phyloP scores from a whole-genome alignment of 352 stramenopile genomes.

The Pythium sukuiense region DNA sequence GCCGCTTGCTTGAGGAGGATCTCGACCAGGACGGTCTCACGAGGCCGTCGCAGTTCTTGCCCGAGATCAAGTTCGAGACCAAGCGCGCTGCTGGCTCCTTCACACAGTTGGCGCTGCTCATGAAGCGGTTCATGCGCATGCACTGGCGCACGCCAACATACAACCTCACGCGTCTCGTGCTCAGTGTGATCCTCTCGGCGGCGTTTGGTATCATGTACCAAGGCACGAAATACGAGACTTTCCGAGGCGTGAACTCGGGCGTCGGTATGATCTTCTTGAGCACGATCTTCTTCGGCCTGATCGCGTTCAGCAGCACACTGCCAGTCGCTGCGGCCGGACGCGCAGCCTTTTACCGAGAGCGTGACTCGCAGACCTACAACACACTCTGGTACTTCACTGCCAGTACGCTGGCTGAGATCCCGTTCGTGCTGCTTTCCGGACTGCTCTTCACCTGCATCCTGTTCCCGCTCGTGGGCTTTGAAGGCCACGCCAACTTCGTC shows the following conservation, averaged over 20 bases:
- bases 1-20: conserved; percentile 42
- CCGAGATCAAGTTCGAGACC: conserved; percentile 41
- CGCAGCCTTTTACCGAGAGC: conserved; percentile 61
- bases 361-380: conserved; percentile 71
- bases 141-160: conserved; percentile 62
- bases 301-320: conserved; percentile 62
- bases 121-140: conserved; percentile 36
- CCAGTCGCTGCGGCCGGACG: conserved; percentile 69
- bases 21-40: conserved; percentile 46
- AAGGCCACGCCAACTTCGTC: conserved; percentile 38
- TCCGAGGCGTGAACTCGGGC: conserved; percentile 41
- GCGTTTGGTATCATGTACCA: conserved; percentile 79
- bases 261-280: conserved; percentile 86
- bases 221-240: conserved; percentile 44
- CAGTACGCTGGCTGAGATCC: conserved; percentile 77
- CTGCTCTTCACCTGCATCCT: conserved; percentile 57
- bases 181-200: conserved; percentile 60
- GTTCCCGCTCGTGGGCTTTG: conserved; percentile 58
- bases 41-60: conserved; percentile 34
- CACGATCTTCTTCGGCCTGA: conserved; percentile 78
- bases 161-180: conserved; percentile 68
- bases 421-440: conserved; percentile 50
- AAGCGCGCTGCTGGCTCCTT: conserved; percentile 36
- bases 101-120: conserved; percentile 37
- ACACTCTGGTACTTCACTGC: conserved; percentile 52